phyloP scores from a whole-genome alignment of 2,329 filamentous ascomycete species.

The Achaetomium macrosporum region DNA sequence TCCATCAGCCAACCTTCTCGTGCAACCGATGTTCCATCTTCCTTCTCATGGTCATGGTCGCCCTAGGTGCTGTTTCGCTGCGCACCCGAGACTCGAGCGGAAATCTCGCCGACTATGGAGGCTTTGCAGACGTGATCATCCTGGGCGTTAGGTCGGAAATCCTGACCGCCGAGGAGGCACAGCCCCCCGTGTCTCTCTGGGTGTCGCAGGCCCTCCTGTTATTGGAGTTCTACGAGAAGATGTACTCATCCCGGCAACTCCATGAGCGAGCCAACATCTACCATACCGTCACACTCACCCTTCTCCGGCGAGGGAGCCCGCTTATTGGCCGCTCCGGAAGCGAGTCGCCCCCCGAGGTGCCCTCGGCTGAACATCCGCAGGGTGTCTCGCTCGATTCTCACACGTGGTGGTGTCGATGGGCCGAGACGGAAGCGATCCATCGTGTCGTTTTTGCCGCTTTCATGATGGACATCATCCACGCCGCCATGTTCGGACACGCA shows the following conservation, averaged over 20 bases:
- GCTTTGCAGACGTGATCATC: slow-evolving; percentile 56
- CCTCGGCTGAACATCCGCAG: slow-evolving; percentile 32
- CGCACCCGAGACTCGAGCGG: slow-evolving; percentile 57
- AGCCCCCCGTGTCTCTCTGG: slow-evolving; percentile 80
- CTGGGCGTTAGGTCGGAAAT: slow-evolving; percentile 75
- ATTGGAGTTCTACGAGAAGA: slow-evolving; percentile 86
- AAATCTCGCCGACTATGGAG: slow-evolving; percentile 41
- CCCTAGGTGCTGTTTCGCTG: slow-evolving; percentile 74
- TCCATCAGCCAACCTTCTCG: slow-evolving; percentile 83
- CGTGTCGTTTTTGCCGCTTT: slow-evolving; percentile 85
- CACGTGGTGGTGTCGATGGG: slow-evolving; percentile 79
- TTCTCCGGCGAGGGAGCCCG: slow-evolving; percentile 81
- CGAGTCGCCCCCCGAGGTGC: slow-evolving; percentile 67
- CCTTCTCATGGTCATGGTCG: slow-evolving; percentile 74
- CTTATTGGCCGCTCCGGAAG: slow-evolving; percentile 73
- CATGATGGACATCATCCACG: slow-evolving; percentile 82
- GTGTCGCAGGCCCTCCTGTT: slow-evolving; percentile 79
- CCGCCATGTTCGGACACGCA: slow-evolving; percentile 86
- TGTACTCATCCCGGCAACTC: slow-evolving; percentile 74
- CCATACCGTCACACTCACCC: slow-evolving; percentile 75
- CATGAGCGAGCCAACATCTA: slow-evolving; percentile 90
- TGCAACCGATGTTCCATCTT: slow-evolving; percentile 72
- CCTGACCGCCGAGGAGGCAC: slow-evolving; percentile 73
- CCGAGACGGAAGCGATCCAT: slow-evolving; percentile 79
- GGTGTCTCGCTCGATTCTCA: slow-evolving; percentile 35